phyloP scores from a whole-genome alignment of 208 protist species.

The Acanthamoeba healyi region DNA sequence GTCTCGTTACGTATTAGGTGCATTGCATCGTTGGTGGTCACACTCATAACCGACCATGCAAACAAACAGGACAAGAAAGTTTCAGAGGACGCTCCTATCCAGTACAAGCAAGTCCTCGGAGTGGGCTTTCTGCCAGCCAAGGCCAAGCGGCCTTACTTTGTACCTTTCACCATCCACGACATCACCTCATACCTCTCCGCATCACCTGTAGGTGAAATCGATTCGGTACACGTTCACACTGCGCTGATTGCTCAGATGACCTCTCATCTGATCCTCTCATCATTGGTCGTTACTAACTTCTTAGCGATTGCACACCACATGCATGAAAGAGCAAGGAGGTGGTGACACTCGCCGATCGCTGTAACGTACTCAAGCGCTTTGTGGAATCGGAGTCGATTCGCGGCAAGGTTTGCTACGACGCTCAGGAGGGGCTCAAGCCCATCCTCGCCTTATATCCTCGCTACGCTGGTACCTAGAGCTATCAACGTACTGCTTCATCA shows the following conservation, averaged over 20 bases:
- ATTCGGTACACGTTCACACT: background rate
- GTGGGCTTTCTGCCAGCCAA: slow-evolving; percentile 32
- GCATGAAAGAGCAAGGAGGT: background rate
- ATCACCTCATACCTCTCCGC: background rate
- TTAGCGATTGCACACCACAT: background rate
- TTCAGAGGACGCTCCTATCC: slow-evolving; percentile 35
- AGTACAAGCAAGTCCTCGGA: slow-evolving; percentile 50
- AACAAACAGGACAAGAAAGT: slow-evolving; percentile 21
- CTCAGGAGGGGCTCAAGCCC: slow-evolving; percentile 47
- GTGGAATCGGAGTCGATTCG: background rate
- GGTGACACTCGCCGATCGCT: slow-evolving; percentile 2
- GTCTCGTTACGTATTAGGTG: too few species aligned
- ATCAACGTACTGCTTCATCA: background rate
- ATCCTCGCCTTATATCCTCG: slow-evolving; percentile 35
- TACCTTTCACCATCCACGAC: background rate
- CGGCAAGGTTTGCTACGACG: slow-evolving; percentile 50
- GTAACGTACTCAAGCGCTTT: slow-evolving; percentile 4
- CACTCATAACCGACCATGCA: background rate
- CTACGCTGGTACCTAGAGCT: background rate
- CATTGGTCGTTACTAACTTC: background rate
- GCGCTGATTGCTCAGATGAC: background rate
- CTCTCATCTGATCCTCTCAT: too few species aligned
- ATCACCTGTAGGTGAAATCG: background rate
- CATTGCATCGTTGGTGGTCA: too few species aligned
- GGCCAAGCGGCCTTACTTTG: slow-evolving; percentile 41